phyloP scores from a whole-genome alignment of 2,329 filamentous ascomycete species.

The Rhinocladiella similis region DNA sequence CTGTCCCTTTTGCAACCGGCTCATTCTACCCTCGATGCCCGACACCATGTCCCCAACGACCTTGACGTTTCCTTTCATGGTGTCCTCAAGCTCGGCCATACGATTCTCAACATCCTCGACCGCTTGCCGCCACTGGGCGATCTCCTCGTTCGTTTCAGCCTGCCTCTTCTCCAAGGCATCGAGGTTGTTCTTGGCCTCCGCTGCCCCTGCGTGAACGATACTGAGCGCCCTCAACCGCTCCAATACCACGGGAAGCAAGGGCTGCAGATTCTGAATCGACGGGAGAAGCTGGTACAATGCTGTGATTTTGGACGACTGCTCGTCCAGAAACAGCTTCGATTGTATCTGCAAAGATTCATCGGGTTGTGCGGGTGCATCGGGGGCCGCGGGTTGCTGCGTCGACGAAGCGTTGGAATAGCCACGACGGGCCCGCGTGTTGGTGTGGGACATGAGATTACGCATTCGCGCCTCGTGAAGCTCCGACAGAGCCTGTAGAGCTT shows the following conservation, averaged over 20 bases:
- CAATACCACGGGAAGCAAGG: slow-evolving; percentile 79
- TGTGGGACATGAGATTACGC: slow-evolving; percentile 33
- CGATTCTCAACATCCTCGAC: slow-evolving; percentile 75
- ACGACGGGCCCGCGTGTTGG: slow-evolving; percentile 21
- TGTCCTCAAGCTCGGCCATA: slow-evolving; percentile 67
- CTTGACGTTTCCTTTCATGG: slow-evolving; percentile 76
- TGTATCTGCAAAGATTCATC: slow-evolving; percentile 26
- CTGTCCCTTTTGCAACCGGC: neutral
- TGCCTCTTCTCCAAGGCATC: slow-evolving; percentile 77
- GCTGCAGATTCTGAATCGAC: slow-evolving; percentile 82
- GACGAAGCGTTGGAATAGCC: slow-evolving; percentile 42
- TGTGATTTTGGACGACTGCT: slow-evolving; percentile 84
- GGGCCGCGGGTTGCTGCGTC: slow-evolving; percentile 23
- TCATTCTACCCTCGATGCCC: slow-evolving; percentile 75
- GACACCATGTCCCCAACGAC: slow-evolving; percentile 88
- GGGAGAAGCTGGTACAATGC: slow-evolving; percentile 85
- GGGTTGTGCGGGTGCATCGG: slow-evolving; percentile 49
- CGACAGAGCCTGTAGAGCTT: slow-evolving; percentile 44
- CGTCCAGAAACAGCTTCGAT: slow-evolving; percentile 50
- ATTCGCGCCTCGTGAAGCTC: slow-evolving; percentile 42
- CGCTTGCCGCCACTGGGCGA: slow-evolving; percentile 82
- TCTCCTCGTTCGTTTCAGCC: slow-evolving; percentile 76
- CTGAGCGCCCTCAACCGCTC: slow-evolving; percentile 82
- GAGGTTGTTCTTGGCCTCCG: slow-evolving; percentile 74
- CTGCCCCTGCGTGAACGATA: slow-evolving; percentile 83